Percentiles rank a stretch among this genome's conserved stretches.
phyloP scores from a whole-genome alignment of 352 stramenopile genomes.

The Pilasporangium apinafurcum region DNA sequence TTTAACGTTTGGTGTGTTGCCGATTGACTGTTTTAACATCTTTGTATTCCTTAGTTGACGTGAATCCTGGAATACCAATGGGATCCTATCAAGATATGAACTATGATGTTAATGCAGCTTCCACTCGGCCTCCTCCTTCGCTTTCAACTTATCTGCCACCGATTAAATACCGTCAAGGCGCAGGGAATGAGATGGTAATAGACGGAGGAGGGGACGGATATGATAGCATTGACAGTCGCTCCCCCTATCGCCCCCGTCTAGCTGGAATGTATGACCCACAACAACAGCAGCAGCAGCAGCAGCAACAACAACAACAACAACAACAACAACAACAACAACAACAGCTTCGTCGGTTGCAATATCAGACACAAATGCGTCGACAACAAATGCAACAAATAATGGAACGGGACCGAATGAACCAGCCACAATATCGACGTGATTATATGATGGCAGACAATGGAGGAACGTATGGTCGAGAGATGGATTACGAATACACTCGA shows the following conservation, averaged over 20 bases:
- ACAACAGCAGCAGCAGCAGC: constrained; percentile 10
- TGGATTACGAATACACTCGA: constrained; percentile 11
- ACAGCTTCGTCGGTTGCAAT: constrained; percentile 2
- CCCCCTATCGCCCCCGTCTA: not conserved
- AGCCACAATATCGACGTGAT: not conserved
- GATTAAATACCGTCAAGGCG: no score
- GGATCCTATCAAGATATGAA: no score
- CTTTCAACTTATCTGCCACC: no score
- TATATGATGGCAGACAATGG: constrained; percentile 9
- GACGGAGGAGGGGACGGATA: not conserved
- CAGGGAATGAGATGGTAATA: no score
- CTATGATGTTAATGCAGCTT: no score
- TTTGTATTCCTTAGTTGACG: no score
- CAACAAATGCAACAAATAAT: not conserved
- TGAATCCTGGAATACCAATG: no score
- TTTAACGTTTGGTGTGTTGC: no score
- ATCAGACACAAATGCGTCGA: not conserved
- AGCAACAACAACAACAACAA: constrained; percentile 1
- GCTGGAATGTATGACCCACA: constrained; percentile 14
- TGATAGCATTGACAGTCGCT: not conserved
- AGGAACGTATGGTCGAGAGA: constrained; percentile 10
- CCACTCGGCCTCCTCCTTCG: no score
- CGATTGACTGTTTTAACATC: no score
- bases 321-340: constrained; percentile 19
- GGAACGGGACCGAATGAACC: not conserved